These are phyloP conservation scores for Xanthoconium stramineum DNA, from an alignment of 768 basidiomycete species.

Conservation along the genomic window DNA sequence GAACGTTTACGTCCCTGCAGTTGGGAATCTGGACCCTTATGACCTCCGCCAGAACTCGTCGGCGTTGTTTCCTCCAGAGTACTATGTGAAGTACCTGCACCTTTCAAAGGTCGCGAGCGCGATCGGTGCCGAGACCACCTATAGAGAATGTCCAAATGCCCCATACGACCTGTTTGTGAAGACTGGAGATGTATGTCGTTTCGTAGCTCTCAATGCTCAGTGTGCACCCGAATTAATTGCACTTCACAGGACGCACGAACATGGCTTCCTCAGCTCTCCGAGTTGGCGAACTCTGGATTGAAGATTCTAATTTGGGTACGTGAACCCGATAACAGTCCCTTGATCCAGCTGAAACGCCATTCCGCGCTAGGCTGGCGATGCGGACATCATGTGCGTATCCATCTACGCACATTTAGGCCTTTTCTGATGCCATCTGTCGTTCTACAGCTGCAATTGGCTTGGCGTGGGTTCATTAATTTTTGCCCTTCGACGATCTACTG, in stretches of 20 bases:
- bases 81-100: conserved; percentile 47
- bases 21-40: conserved; percentile 50
- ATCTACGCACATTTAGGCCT: background rate
- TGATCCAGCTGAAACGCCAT: background rate
- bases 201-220: background rate
- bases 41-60: conserved; percentile 58
- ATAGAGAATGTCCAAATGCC: conserved; percentile 47
- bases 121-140: conserved; percentile 54
- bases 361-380: conserved; percentile 24
- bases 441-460: conserved; percentile 21
- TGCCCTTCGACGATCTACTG: too few species aligned
- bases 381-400: conserved; percentile 24
- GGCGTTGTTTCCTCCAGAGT: conserved; percentile 54
- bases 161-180: conserved; percentile 40
- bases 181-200: conserved; percentile 55
- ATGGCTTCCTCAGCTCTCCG: conserved; percentile 35
- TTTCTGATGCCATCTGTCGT: conserved; percentile 2
- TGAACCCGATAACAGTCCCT: background rate
- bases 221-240: background rate
- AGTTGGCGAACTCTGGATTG: conserved; percentile 35
- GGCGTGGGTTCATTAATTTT: too few species aligned
- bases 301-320: conserved; percentile 42
- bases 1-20: conserved; percentile 48
- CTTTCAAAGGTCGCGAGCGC: conserved; percentile 33
- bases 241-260: conserved; percentile 34